phyloP scores from a whole-genome alignment of 129 eudicot genomes.

The Lactuca sativa region DNA sequence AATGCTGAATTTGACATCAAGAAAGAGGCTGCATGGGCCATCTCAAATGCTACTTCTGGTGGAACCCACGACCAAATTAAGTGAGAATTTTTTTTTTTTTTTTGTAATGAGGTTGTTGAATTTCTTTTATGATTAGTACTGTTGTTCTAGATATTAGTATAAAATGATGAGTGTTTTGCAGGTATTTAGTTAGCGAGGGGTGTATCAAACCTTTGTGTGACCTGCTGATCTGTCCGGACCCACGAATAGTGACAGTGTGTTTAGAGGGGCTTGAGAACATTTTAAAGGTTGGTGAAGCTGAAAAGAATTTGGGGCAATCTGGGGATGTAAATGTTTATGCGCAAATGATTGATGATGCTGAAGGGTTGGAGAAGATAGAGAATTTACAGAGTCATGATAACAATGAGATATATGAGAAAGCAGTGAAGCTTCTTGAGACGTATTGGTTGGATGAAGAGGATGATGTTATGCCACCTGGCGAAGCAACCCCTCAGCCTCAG shows the following conservation, averaged over 20 bases:
- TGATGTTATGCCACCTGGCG: slow-evolving; percentile 63
- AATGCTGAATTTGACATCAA: slow-evolving; percentile 89
- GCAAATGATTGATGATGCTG: slow-evolving; percentile 81
- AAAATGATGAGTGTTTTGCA: slow-evolving; percentile 19
- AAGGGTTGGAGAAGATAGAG: slow-evolving; percentile 80
- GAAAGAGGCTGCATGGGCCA: slow-evolving; percentile 96
- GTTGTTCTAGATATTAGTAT: not conserved
- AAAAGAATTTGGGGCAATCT: slow-evolving; percentile 58
- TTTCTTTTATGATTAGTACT: not conserved
- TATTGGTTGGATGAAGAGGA: slow-evolving; percentile 88
- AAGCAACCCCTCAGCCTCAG: slow-evolving; percentile 22
- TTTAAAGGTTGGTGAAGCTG: slow-evolving; percentile 74
- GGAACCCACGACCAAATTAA: slow-evolving; percentile 87
- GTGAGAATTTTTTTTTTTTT: slow-evolving; percentile 31
- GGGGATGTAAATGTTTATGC: slow-evolving; percentile 66
- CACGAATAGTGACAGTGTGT: slow-evolving; percentile 87
- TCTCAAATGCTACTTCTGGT: slow-evolving; percentile 96
- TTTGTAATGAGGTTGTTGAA: not conserved
- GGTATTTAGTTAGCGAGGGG: slow-evolving; percentile 73
- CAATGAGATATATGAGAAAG: slow-evolving; percentile 85
- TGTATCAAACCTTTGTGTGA: slow-evolving; percentile 86
- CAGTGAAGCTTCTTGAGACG: slow-evolving; percentile 79
- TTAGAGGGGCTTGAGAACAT: slow-evolving; percentile 88
- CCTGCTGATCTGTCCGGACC: slow-evolving; percentile 81
- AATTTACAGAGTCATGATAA: slow-evolving; percentile 84